Percentiles rank a stretch among this genome's conserved stretches.
These are phyloP conservation scores for Dianthus caryophyllus DNA, from an alignment of 148 eudicot species.

Conservation along the genomic window DNA sequence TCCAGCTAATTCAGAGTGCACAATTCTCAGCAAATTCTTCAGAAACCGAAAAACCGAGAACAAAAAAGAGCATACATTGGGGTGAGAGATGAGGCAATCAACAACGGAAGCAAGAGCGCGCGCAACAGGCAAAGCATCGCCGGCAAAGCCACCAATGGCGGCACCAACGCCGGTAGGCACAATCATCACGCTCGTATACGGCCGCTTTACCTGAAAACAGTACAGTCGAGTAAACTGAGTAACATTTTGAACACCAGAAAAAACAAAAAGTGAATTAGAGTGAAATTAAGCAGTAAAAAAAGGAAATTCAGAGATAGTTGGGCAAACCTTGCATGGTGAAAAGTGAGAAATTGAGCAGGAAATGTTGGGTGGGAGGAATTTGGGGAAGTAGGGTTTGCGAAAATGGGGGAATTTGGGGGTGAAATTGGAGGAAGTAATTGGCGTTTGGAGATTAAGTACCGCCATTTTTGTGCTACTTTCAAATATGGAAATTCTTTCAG, in stretches of 20 bases:
- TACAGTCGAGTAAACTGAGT: not conserved
- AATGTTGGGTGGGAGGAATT: not conserved
- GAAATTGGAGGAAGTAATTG: not conserved
- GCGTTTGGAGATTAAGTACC: not conserved
- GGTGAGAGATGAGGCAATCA: conserved; percentile 90
- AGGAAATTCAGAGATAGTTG: not conserved
- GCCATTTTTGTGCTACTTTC: conserved; percentile 20
- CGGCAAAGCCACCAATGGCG: conserved; percentile 89
- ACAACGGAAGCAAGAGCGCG: conserved; percentile 80
- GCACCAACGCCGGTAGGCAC: conserved; percentile 95
- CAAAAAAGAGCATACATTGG: conserved; percentile 47
- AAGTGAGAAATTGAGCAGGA: conserved; percentile 23
- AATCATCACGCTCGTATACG: conserved; percentile 85
- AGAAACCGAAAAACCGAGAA: not conserved
- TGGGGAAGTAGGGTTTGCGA: not conserved
- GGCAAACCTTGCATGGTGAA: conserved; percentile 23
- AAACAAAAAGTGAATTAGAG: no score
- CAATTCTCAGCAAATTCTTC: not conserved
- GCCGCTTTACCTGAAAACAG: conserved; percentile 45
- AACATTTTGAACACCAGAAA: not conserved
- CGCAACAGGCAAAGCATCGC: conserved; percentile 88
- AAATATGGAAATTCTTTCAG: no score
- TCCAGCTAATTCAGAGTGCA: no score
- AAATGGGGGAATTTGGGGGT: conserved; percentile 1
- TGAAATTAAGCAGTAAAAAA: not conserved